Conservation (phyloP, 371 early-diverging fungal genomes). For the Mucor ambiguus region DNA sequence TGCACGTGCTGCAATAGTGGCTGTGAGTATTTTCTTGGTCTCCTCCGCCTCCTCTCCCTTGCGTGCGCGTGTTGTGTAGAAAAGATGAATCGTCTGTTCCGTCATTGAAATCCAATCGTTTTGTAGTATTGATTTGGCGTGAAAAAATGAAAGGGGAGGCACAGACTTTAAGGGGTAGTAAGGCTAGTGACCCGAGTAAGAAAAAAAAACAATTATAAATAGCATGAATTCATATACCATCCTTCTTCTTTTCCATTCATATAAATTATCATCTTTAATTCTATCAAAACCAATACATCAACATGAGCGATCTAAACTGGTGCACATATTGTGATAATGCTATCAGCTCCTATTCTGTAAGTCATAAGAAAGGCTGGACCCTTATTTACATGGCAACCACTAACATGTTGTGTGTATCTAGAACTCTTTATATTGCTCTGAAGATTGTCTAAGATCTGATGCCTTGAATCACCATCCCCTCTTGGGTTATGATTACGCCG, state of each 20-base stretch:
- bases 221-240: background rate
- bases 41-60: background rate
- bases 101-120: conserved; percentile 17
- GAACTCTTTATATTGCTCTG: conserved; percentile 38
- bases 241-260: conserved; percentile 4
- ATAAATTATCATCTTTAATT: background rate
- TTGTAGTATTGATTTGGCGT: background rate
- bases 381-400: background rate
- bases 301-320: conserved; percentile 33
- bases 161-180: conserved; percentile 11
- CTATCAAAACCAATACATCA: background rate
- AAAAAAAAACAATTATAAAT: background rate
- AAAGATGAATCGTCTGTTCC: conserved; percentile 3
- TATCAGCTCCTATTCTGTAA: conserved; percentile 25
- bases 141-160: conserved; percentile 5
- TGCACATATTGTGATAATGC: conserved; percentile 37
- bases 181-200: conserved; percentile 5
- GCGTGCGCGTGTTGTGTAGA: background rate
- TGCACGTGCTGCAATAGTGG: conserved; percentile 12
- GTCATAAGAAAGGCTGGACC: background rate
- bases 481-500: conserved; percentile 38
- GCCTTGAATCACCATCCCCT: conserved; percentile 34
- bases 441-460: conserved; percentile 34
- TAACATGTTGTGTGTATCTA: background rate
- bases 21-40: conserved; percentile 5